Percentiles rank a stretch among this genome's conserved stretches.
Evolutionary conservation across 2,329 filamentous ascomycete genomes (phyloP).

Genomic region (Pseudogymnoascus sp.): DNA sequence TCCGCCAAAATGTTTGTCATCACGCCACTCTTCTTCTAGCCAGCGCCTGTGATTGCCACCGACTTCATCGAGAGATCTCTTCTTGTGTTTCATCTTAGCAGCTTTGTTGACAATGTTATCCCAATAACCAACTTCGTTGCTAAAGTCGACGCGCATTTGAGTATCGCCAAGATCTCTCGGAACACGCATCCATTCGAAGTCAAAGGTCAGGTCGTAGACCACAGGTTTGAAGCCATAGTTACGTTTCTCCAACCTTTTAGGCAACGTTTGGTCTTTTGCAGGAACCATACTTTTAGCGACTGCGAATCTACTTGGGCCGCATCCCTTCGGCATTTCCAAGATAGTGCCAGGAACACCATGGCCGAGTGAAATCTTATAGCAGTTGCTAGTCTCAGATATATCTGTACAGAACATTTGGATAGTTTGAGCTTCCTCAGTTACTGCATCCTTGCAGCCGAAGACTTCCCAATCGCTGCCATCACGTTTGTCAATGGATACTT

Average conservation of each 20-base stretch:
- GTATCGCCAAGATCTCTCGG: conserved; percentile 27
- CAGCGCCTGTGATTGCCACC: conserved; percentile 23
- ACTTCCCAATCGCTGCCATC: conserved; percentile 30
- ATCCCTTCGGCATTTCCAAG: conserved; percentile 25
- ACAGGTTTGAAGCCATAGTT: conserved; percentile 8
- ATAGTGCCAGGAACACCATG: conserved; percentile 26
- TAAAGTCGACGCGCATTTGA: conserved; percentile 35
- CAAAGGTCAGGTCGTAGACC: conserved; percentile 34
- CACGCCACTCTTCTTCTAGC: conserved; percentile 27
- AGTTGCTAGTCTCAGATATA: conserved; percentile 19
- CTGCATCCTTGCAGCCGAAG: conserved; percentile 22
- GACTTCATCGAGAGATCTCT: conserved; percentile 13
- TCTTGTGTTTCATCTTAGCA: neutral
- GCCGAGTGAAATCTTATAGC: conserved; percentile 23
- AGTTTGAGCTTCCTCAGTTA: conserved; percentile 21
- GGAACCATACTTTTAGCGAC: conserved; percentile 20
- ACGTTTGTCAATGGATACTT: conserved; percentile 24
- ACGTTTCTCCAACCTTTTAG: conserved; percentile 16
- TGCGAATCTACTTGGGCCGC: conserved; percentile 24
- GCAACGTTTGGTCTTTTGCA: conserved; percentile 19
- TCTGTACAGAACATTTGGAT: conserved; percentile 25
- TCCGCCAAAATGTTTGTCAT: conserved; percentile 21
- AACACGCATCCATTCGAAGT: conserved; percentile 33
- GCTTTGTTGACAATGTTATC: conserved; percentile 22
- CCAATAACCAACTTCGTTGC: conserved; percentile 34